phyloP scores from a whole-genome alignment of 345 rosid species.

The Camelina sativa region DNA sequence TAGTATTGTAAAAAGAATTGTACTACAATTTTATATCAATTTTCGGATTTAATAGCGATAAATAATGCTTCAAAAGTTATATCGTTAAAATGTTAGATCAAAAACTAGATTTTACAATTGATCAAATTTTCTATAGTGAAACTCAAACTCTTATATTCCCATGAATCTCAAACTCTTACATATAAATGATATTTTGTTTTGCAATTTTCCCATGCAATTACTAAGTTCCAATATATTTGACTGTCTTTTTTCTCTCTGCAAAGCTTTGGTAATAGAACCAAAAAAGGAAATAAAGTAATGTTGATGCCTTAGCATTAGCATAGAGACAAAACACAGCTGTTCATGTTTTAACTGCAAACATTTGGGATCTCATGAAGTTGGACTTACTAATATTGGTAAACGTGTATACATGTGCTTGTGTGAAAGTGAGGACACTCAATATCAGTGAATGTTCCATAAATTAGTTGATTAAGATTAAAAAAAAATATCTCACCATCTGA shows the following conservation, averaged over 20 bases:
- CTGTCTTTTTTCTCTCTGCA: not conserved
- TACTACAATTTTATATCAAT: too few relatives aligned
- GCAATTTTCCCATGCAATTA: not conserved
- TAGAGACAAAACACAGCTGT: slow-evolving; percentile 28
- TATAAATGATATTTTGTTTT: not conserved
- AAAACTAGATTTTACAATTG: not conserved
- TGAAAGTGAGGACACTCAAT: slow-evolving; percentile 6
- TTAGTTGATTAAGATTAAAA: slow-evolving; percentile 18
- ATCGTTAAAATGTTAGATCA: not conserved
- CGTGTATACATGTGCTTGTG: slow-evolving; percentile 38
- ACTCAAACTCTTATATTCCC: not conserved
- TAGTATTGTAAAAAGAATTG: too few relatives aligned
- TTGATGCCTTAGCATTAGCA: not conserved
- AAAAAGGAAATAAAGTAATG: not conserved
- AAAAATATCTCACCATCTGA: slow-evolving; percentile 28
- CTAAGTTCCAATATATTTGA: not conserved
- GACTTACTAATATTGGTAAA: slow-evolving; percentile 27
- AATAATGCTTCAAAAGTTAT: too few relatives aligned
- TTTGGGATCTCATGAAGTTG: not conserved
- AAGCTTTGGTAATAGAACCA: not conserved
- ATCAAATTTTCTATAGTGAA: not conserved
- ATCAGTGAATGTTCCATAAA: slow-evolving; percentile 17
- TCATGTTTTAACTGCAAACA: slow-evolving; percentile 9
- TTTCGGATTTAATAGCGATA: too few relatives aligned
- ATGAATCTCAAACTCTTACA: too few relatives aligned